phyloP scores from a whole-genome alignment of 306 rosid genomes.

The Vigna unguiculata region DNA sequence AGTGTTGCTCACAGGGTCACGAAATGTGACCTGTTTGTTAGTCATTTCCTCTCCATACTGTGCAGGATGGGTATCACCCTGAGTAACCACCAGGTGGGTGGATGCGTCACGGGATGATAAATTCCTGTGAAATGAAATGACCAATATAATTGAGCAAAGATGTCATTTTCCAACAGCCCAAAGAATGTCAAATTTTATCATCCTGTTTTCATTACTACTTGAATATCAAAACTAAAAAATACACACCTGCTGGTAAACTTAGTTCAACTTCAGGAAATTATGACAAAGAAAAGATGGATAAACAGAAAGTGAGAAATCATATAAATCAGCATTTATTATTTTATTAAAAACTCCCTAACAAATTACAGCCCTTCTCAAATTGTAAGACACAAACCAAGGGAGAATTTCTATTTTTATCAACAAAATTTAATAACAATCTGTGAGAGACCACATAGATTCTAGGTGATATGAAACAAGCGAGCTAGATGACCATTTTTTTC shows the following conservation, averaged over 20 bases:
- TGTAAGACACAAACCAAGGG: constrained; percentile 37
- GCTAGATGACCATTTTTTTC: constrained; percentile 9
- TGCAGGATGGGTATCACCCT: constrained; percentile 48
- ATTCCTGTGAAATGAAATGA: constrained; percentile 61
- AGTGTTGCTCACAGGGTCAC: constrained; percentile 72
- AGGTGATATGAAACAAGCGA: constrained; percentile 29
- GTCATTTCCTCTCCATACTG: constrained; percentile 68
- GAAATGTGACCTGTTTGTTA: constrained; percentile 88
- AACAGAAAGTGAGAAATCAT: constrained; percentile 12
- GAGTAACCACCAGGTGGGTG: constrained; percentile 52
- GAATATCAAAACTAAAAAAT: constrained; percentile 28
- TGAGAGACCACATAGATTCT: constrained; percentile 29
- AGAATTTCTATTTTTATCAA: constrained; percentile 7
- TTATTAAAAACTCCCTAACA: constrained; percentile 2
- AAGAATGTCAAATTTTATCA: constrained; percentile 4
- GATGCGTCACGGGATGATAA: constrained; percentile 51
- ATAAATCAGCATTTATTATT: constrained; percentile 35
- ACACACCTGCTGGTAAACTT: neutral
- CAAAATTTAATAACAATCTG: constrained; percentile 31
- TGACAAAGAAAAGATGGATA: constrained; percentile 3
- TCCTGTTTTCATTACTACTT: constrained; percentile 20
- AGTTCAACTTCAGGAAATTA: constrained; percentile 39
- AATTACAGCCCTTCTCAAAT: constrained; percentile 32
- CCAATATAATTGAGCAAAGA: constrained; percentile 48
- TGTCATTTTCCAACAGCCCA: constrained; percentile 27